phyloP scores from a whole-genome alignment of 768 basidiomycete genomes.

The Galerina marginata region DNA sequence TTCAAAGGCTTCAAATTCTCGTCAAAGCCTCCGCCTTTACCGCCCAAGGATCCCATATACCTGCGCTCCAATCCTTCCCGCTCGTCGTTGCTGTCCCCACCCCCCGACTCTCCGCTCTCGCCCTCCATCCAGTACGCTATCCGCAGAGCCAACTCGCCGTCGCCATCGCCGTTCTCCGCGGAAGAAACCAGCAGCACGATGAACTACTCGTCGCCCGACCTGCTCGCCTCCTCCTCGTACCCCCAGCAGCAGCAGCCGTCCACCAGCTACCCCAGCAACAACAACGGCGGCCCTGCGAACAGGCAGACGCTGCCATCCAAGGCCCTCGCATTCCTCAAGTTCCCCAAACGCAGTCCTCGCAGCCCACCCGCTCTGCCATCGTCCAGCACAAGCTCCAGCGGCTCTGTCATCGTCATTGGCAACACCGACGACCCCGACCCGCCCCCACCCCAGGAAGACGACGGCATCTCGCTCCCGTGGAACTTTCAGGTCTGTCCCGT shows the following conservation, averaged over 20 bases:
- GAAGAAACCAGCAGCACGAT: conserved; percentile 3
- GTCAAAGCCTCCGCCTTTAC: conserved; percentile 56
- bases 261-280: conserved; percentile 28
- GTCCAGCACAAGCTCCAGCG: conserved; percentile 13
- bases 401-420: conserved; percentile 15
- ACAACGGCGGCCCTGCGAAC: conserved; percentile 10
- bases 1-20: conserved; percentile 26
- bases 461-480: conserved; percentile 71
- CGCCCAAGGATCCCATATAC: conserved; percentile 68
- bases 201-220: conserved; percentile 32
- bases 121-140: conserved; percentile 40
- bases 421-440: conserved; percentile 25
- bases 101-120: conserved; percentile 47
- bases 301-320: conserved; percentile 25
- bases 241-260: conserved; percentile 26
- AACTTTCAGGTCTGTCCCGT: conserved; percentile 67
- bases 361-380: conserved; percentile 25
- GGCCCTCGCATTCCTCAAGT: conserved; percentile 47
- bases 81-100: conserved; percentile 25
- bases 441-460: conserved; percentile 49
- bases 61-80: conserved; percentile 49
- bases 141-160: conserved; percentile 37
- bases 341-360: conserved; percentile 42
- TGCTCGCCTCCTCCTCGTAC: conserved; percentile 18
- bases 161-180: conserved; percentile 33